phyloP scores from a whole-genome alignment of 148 eudicot species.

The Persicaria tinctoria region DNA sequence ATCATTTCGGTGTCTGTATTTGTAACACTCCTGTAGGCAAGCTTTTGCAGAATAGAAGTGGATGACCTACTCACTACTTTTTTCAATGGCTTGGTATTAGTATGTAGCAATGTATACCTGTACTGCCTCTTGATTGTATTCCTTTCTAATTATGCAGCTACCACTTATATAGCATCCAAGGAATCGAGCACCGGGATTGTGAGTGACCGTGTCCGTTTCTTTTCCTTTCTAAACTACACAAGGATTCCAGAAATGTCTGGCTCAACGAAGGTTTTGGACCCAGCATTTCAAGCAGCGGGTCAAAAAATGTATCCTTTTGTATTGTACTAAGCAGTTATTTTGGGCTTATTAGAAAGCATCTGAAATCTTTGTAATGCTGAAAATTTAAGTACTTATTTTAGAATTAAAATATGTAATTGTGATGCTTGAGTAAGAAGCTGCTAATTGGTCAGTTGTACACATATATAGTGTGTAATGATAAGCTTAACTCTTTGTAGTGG shows the following conservation, averaged over 20 bases:
- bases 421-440: not conserved
- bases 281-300: conserved; percentile 92
- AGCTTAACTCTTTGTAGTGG: conserved; percentile 74
- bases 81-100: not conserved
- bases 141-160: not conserved
- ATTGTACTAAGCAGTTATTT: not conserved
- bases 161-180: not conserved
- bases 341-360: not conserved
- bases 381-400: not conserved
- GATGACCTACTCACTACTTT: not conserved
- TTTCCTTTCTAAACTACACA: not conserved
- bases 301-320: conserved; percentile 79
- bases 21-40: not conserved
- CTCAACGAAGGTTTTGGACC: conserved; percentile 77
- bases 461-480: conserved; percentile 10
- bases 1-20: not conserved
- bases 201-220: not conserved
- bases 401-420: not conserved
- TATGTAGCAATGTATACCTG: not conserved
- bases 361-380: not conserved
- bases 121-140: not conserved
- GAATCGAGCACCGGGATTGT: not conserved
- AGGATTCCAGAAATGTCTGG: conserved; percentile 45
- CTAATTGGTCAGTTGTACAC: not conserved
- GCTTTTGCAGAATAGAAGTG: not conserved